These are phyloP conservation scores for Arbutus unedo DNA, from an alignment of 148 eudicot species.

Conservation along the genomic window DNA sequence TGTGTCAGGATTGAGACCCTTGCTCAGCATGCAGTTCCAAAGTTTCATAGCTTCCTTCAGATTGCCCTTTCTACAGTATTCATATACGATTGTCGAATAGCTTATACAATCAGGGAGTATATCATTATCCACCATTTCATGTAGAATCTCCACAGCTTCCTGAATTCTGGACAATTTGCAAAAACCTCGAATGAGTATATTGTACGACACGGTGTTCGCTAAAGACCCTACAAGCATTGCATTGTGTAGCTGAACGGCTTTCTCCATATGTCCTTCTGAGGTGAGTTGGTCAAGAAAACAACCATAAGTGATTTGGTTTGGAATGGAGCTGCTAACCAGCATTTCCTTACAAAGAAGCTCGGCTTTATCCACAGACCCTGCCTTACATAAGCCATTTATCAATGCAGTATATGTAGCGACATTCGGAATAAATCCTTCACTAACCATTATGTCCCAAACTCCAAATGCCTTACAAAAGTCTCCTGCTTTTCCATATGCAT, in stretches of 20 bases:
- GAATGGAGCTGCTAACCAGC: constrained; percentile 43
- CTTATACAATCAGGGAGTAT: constrained; percentile 79
- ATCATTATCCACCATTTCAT: constrained; percentile 49
- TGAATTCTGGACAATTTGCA: constrained; percentile 67
- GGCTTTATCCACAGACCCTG: constrained; percentile 60
- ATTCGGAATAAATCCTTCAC: constrained; percentile 71
- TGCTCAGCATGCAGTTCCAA: constrained; percentile 70
- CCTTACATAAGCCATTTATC: constrained; percentile 63
- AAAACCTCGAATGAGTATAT: constrained; percentile 72
- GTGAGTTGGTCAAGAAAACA: constrained; percentile 72
- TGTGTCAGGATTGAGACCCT: constrained; percentile 61
- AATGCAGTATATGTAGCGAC: constrained; percentile 66
- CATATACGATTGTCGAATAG: constrained; percentile 68
- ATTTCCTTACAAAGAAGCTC: constrained; percentile 62
- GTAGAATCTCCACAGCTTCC: constrained; percentile 51
- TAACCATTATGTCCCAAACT: constrained; percentile 65
- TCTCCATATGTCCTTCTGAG: constrained; percentile 54
- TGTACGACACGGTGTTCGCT: constrained; percentile 72
- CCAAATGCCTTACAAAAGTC: constrained; percentile 62
- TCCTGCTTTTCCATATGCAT: constrained; percentile 64
- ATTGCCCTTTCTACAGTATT: constrained; percentile 57
- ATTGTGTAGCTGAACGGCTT: constrained; percentile 58
- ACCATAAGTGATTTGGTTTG: constrained; percentile 73
- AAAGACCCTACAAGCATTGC: constrained; percentile 44
- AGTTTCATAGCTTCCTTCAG: constrained; percentile 52